Evolutionary conservation across 371 early-diverging fungal genomes (phyloP).

Genomic region (Mortierella sp.): DNA sequence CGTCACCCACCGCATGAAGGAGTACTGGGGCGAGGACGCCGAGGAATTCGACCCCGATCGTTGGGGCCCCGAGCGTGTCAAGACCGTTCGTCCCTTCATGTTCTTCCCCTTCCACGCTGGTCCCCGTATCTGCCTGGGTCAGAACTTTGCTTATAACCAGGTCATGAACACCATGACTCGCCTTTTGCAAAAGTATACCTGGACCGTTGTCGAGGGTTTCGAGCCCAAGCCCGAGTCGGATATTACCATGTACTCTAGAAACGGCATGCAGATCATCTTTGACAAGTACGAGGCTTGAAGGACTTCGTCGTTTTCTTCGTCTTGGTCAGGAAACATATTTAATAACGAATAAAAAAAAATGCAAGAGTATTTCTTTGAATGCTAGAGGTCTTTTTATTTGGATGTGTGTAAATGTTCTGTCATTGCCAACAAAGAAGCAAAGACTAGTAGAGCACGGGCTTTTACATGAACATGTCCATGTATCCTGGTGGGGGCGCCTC

Average conservation of each 20-base stretch:
- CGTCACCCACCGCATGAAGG: slow-evolving; percentile 62
- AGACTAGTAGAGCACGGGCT: too few species aligned
- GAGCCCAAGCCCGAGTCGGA: slow-evolving; percentile 55
- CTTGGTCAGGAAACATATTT: background rate
- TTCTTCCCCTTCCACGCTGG: slow-evolving; percentile 59
- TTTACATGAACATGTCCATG: slow-evolving; percentile 77
- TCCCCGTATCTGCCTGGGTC: slow-evolving; percentile 54
- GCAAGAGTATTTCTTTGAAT: background rate
- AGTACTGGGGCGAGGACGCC: slow-evolving; percentile 77
- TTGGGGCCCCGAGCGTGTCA: slow-evolving; percentile 64
- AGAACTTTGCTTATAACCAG: slow-evolving; percentile 58
- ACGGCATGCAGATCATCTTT: slow-evolving; percentile 53
- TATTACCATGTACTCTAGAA: slow-evolving; percentile 57
- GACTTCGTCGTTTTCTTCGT: background rate
- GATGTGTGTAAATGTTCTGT: background rate
- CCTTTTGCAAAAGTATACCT: slow-evolving; percentile 40
- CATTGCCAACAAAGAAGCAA: background rate
- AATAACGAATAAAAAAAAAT: slow-evolving; percentile 1
- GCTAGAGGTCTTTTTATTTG: background rate
- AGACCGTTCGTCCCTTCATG: slow-evolving; percentile 51
- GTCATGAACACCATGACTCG: slow-evolving; percentile 52
- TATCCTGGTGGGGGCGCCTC: slow-evolving; percentile 82
- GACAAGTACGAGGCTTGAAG: slow-evolving; percentile 32
- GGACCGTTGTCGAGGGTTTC: slow-evolving; percentile 46
- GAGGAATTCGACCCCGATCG: slow-evolving; percentile 73